Percentiles rank a stretch among this genome's conserved stretches.
Conservation (phyloP, 2,329 filamentous ascomycete genomes). For the Cladosporium cucumerinum region DNA sequence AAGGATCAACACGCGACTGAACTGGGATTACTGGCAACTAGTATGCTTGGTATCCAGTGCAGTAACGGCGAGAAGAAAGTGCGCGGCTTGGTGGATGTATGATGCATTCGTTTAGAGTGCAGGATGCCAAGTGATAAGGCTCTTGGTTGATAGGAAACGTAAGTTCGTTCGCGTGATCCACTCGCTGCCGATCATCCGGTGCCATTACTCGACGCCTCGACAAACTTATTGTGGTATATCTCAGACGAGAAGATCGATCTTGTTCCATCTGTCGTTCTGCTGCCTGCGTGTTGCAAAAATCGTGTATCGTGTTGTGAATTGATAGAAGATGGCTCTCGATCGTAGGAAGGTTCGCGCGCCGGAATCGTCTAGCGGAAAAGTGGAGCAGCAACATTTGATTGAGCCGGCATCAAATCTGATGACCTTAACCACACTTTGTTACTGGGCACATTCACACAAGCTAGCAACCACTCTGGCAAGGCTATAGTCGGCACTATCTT, state of each 20-base stretch:
- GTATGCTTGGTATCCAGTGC: not conserved
- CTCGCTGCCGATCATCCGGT: not conserved
- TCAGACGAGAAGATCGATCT: not conserved
- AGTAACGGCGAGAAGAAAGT: not conserved
- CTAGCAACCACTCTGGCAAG: not conserved
- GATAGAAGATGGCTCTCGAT: not conserved
- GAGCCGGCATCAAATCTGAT: not conserved
- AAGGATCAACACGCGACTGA: not conserved
- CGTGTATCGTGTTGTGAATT: not conserved
- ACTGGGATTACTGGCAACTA: not conserved
- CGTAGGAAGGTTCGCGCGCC: not conserved
- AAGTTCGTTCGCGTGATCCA: not conserved
- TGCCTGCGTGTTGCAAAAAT: not conserved
- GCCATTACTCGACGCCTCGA: conserved; percentile 10
- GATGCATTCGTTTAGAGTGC: not conserved
- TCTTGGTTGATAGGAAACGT: conserved; percentile 8
- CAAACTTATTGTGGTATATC: not conserved
- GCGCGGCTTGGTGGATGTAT: not conserved
- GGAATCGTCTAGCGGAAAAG: not conserved
- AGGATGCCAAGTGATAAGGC: conserved; percentile 11
- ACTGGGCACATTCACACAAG: not conserved
- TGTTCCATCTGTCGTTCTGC: not conserved
- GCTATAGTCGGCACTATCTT: not conserved
- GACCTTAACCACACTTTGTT: not conserved
- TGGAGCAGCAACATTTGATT: not conserved